phyloP scores from a whole-genome alignment of 2,329 filamentous ascomycete species.

The Neurospora crassa region DNA sequence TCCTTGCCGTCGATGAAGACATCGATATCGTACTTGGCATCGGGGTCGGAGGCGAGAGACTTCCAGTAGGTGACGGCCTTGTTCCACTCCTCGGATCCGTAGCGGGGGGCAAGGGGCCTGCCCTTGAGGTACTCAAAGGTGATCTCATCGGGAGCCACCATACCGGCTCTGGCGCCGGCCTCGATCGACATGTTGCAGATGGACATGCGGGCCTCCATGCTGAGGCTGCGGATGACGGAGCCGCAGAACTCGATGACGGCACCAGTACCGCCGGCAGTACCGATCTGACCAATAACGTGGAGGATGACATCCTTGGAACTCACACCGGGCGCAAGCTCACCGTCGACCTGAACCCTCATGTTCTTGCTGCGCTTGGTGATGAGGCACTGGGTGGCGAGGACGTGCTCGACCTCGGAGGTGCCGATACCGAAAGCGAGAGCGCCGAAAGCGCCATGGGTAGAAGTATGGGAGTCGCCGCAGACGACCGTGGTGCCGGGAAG shows the following conservation, averaged over 20 bases:
- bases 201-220: conserved; percentile 97
- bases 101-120: conserved; percentile 76
- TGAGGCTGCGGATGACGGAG: conserved; percentile 78
- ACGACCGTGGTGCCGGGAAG: conserved; percentile 94
- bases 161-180: conserved; percentile 86
- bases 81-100: conserved; percentile 80
- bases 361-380: conserved; percentile 96
- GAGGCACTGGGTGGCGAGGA: conserved; percentile 89
- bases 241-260: conserved; percentile 97
- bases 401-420: conserved; percentile 97
- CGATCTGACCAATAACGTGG: conserved; percentile 85
- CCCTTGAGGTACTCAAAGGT: conserved; percentile 95
- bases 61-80: conserved; percentile 83
- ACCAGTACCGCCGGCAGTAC: conserved; percentile 89
- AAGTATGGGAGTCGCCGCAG: conserved; percentile 96
- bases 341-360: conserved; percentile 95
- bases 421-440: conserved; percentile 93
- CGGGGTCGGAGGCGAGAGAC: conserved; percentile 74
- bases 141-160: conserved; percentile 90
- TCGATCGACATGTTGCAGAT: conserved; percentile 99
- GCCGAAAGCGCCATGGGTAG: conserved; percentile 94
- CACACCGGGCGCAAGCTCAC: conserved; percentile 79
- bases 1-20: conserved; percentile 88
- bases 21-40: conserved; percentile 81
- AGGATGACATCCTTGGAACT: conserved; percentile 94